A percentile compares a stretch with the other conserved stretches of the same genome.
phyloP scores from a whole-genome alignment of 768 basidiomycete species.

The Omphalotus guepiniiformis region DNA sequence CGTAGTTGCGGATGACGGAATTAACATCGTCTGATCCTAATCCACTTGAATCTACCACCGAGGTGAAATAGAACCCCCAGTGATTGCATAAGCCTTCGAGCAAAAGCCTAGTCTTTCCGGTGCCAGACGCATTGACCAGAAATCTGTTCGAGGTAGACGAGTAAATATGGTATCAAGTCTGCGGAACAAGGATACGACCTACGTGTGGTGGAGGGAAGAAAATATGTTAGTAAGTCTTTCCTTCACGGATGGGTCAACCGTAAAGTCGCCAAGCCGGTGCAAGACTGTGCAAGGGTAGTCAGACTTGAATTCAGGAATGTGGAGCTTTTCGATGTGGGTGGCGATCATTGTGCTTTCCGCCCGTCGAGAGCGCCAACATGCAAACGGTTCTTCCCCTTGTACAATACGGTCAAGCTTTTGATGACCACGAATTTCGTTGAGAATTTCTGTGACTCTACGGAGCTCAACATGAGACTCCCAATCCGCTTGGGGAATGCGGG shows the following conservation, averaged over 20 bases:
- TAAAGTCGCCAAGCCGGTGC: background rate
- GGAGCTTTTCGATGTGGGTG: background rate
- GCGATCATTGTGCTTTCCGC: background rate
- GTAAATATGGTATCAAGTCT: no score
- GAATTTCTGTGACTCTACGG: no score
- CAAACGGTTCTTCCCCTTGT: background rate
- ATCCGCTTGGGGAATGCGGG: no score
- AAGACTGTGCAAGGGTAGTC: background rate
- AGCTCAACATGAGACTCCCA: no score
- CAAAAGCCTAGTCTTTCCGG: constrained; percentile 11
- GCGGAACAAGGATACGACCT: background rate
- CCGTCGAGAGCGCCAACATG: background rate
- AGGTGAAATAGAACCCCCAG: constrained; percentile 11
- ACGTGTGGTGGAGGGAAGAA: background rate
- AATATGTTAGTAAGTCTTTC: background rate
- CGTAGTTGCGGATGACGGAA: background rate
- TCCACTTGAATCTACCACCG: background rate
- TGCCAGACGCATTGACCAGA: constrained; percentile 10
- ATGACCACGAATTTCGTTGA: background rate
- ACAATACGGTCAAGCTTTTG: background rate
- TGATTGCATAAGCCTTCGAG: constrained; percentile 10
- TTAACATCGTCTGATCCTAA: background rate
- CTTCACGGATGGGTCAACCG: background rate
- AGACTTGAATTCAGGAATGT: no score
- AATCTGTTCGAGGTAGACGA: background rate